Evolutionary conservation across 1,284 basidiomycete genomes (phyloP).

Genomic region (Apiotrichum sp.): DNA sequence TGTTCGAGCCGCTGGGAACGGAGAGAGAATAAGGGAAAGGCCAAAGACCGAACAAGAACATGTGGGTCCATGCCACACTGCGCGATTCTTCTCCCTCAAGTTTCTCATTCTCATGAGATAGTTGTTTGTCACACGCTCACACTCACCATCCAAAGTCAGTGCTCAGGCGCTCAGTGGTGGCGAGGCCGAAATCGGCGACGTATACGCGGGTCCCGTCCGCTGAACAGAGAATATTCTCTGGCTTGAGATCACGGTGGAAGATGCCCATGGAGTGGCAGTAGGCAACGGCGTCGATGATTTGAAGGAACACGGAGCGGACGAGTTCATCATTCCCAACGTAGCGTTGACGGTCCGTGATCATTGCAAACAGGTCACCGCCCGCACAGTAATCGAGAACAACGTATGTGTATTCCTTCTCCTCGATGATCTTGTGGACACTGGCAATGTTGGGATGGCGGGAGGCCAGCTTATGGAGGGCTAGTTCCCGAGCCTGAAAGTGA

Average conservation of each 20-base stretch:
- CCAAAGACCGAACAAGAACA: neutral
- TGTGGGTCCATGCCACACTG: neutral
- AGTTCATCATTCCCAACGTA: slow-evolving; percentile 75
- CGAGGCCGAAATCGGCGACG: slow-evolving; percentile 94
- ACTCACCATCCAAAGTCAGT: slow-evolving; percentile 75
- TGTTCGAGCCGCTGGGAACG: too few relatives aligned
- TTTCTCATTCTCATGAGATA: neutral
- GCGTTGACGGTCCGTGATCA: slow-evolving; percentile 55
- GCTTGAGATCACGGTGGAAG: slow-evolving; percentile 96
- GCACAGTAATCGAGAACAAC: slow-evolving; percentile 64
- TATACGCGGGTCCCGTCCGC: slow-evolving; percentile 67
- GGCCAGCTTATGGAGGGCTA: slow-evolving; percentile 57
- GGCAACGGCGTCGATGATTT: slow-evolving; percentile 89
- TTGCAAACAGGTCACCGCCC: slow-evolving; percentile 86
- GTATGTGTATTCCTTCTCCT: slow-evolving; percentile 57
- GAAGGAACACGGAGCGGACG: slow-evolving; percentile 79
- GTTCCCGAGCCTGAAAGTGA: slow-evolving; percentile 73
- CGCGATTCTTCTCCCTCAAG: neutral
- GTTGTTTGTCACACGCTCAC: too few relatives aligned
- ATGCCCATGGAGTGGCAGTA: slow-evolving; percentile 67
- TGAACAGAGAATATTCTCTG: slow-evolving; percentile 92
- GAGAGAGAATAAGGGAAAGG: neutral
- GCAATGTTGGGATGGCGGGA: slow-evolving; percentile 76
- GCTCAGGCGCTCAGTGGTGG: slow-evolving; percentile 80
- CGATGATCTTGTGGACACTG: slow-evolving; percentile 80